phyloP scores from a whole-genome alignment of 805 yeast genomes.

The Ogataea trehaloabstinens region DNA sequence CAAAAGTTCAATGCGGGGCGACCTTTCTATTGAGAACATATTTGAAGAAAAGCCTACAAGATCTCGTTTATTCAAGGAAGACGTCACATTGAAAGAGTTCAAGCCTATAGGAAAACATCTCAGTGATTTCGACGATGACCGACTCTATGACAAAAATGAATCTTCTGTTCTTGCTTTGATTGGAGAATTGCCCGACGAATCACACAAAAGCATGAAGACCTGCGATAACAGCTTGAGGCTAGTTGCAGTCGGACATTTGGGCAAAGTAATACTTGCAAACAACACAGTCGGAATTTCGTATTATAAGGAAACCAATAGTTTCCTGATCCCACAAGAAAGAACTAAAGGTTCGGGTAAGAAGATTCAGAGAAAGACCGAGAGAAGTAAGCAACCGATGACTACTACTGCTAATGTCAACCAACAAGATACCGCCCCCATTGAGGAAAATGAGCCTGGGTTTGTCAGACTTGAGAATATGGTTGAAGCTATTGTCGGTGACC shows the following conservation, averaged over 20 bases:
- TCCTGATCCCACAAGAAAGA: conserved; percentile 15
- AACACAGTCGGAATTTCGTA: conserved; percentile 31
- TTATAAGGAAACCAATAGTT: conserved; percentile 14
- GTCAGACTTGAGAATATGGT: conserved; percentile 26
- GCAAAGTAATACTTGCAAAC: conserved; percentile 25
- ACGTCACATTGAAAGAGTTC: conserved; percentile 60
- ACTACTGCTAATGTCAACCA: neutral
- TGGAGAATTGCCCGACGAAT: conserved; percentile 31
- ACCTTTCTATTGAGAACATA: conserved; percentile 5
- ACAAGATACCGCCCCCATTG: neutral
- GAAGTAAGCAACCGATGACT: conserved; percentile 1
- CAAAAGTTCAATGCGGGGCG: conserved; percentile 2
- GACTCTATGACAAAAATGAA: conserved; percentile 36
- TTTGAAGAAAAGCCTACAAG: conserved; percentile 41
- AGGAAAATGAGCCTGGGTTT: conserved; percentile 5
- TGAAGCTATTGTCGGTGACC: conserved; percentile 30
- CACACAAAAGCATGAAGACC: conserved; percentile 25
- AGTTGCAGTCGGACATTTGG: conserved; percentile 32
- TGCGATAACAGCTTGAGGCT: conserved; percentile 35
- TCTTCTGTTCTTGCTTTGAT: conserved; percentile 30
- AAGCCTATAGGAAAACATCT: conserved; percentile 51
- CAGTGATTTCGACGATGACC: conserved; percentile 60
- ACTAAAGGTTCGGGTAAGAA: conserved; percentile 30
- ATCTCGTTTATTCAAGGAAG: conserved; percentile 59
- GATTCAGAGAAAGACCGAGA: conserved; percentile 21